These are phyloP conservation scores for Lineolata rhizophorae DNA, from an alignment of 495 filamentous ascomycete species.

Conservation along the genomic window DNA sequence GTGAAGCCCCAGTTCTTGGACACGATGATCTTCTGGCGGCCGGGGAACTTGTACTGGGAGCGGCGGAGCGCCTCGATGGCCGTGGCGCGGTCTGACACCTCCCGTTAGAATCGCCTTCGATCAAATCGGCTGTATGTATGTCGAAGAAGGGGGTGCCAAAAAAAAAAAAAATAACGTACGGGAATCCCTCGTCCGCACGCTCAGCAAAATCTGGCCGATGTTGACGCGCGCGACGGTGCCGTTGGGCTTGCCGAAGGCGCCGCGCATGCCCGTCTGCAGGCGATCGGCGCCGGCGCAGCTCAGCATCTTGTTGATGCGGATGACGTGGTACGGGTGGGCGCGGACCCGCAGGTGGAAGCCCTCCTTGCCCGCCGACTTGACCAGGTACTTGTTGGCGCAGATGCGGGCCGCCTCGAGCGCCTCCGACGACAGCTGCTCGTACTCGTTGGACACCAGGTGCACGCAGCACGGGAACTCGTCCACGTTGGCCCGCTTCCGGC, in stretches of 20 bases:
- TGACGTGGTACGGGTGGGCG: constrained; percentile 96
- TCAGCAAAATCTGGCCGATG: constrained; percentile 96
- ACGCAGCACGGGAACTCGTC: constrained; percentile 97
- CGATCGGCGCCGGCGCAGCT: constrained; percentile 99
- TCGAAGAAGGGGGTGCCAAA: too few relatives aligned
- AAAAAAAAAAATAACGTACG: constrained; percentile 25
- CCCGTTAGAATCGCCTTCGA: constrained; percentile 12
- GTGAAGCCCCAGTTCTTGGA: constrained; percentile 99
- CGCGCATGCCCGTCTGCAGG: constrained; percentile 99
- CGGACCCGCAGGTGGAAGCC: constrained; percentile 96
- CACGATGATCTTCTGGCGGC: constrained; percentile 99
- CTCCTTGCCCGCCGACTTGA: constrained; percentile 96
- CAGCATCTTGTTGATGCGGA: constrained; percentile 99
- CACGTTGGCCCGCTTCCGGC: constrained; percentile 92
- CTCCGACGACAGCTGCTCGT: constrained; percentile 95
- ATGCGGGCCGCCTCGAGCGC: constrained; percentile 98
- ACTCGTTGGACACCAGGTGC: constrained; percentile 97
- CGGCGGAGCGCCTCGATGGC: constrained; percentile 97
- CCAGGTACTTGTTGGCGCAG: constrained; percentile 97
- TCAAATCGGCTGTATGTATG: too few relatives aligned
- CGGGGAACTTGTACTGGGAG: constrained; percentile 99
- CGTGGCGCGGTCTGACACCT: constrained; percentile 44
- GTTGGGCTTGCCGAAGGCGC: constrained; percentile 98
- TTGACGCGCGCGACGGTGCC: constrained; percentile 95
- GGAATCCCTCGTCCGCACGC: constrained; percentile 83